Evolutionary conservation across 2,329 filamentous ascomycete genomes (phyloP), one percentile per base, ranked within the genome.

Genomic region (Hirsutella thompsonii): DNA sequence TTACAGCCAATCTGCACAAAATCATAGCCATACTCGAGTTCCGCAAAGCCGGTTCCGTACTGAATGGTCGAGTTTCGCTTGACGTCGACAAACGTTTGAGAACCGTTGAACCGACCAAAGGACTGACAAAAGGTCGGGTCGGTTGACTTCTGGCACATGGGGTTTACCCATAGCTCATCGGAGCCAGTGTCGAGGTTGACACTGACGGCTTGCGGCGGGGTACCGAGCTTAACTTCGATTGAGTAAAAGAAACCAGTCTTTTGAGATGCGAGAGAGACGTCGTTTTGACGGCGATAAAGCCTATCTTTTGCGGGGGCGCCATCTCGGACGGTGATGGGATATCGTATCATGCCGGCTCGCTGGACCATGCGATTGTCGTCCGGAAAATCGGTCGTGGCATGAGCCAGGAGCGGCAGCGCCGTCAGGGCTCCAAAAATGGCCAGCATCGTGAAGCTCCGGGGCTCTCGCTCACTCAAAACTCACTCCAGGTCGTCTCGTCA

Each of bases 171-270:
- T 5, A 64, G 54, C 47, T 66, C 62, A 8, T 55, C 52, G 4
- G 63, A 65, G 14, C 62, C 62, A 0, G 63, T 66, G 43, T 67
- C 63, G 38, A 67, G 56, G 44, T 61, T 56, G 44, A 66, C 59
- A 28, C 52, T 59, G 36, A 66, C 58, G 4, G 47, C 41, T 42
- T 65, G 61, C 5, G 54, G 52, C 4, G 63, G 63, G 0, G 56
- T 62, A 8, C 63, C 63, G 29, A 67, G 49, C 11, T 46, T 44
- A 18, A 67, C 43, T 14, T 63, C 56, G 36, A 64, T 60, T 32
- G 56, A 60, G 51, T 67, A 63, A 42, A 60, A 58, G 44, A 56
- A 59, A 8, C 57, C 59, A 20, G 49, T 52, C 42, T 52, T 47
- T 33, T 57, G 54, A 5, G 47, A 44, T 13, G 42, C 33, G 8